Evolutionary conservation across 495 filamentous ascomycete species (phyloP).

Genomic region (Tuber calosporum): DNA sequence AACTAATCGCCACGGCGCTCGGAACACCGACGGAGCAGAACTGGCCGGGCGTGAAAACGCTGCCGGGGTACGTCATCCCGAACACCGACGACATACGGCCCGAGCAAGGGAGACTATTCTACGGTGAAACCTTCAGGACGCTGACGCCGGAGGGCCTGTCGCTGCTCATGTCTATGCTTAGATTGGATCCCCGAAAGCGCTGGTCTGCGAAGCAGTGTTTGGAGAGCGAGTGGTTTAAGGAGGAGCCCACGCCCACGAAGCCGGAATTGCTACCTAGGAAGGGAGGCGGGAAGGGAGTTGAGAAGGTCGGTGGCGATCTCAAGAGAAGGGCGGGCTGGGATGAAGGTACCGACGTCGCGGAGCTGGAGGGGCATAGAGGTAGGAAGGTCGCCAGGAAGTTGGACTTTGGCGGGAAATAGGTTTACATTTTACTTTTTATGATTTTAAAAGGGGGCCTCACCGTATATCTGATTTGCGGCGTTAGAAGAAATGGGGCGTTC

Average conservation of each 20-base stretch:
- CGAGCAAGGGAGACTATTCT: slow-evolving; percentile 60
- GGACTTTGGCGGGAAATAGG: slow-evolving; percentile 65
- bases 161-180: slow-evolving; percentile 75
- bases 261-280: slow-evolving; percentile 74
- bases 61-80: slow-evolving; percentile 66
- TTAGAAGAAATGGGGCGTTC: neutral
- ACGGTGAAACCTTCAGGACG: slow-evolving; percentile 62
- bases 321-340: slow-evolving; percentile 69
- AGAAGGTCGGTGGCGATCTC: slow-evolving; percentile 77
- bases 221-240: slow-evolving; percentile 77
- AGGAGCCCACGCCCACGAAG: slow-evolving; percentile 71
- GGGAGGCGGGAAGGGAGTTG: slow-evolving; percentile 55
- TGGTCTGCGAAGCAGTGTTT: slow-evolving; percentile 68
- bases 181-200: slow-evolving; percentile 75
- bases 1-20: slow-evolving; percentile 71
- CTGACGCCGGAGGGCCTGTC: slow-evolving; percentile 76
- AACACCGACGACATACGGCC: slow-evolving; percentile 53
- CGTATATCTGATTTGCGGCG: neutral
- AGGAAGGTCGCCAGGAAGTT: slow-evolving; percentile 76
- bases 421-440: neutral
- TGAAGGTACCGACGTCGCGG: slow-evolving; percentile 58
- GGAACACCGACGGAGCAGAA: slow-evolving; percentile 90
- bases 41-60: slow-evolving; percentile 82
- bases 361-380: slow-evolving; percentile 56
- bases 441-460: neutral